phyloP scores from a whole-genome alignment of 305 asterid species.

The Ilex paraguariensis region DNA sequence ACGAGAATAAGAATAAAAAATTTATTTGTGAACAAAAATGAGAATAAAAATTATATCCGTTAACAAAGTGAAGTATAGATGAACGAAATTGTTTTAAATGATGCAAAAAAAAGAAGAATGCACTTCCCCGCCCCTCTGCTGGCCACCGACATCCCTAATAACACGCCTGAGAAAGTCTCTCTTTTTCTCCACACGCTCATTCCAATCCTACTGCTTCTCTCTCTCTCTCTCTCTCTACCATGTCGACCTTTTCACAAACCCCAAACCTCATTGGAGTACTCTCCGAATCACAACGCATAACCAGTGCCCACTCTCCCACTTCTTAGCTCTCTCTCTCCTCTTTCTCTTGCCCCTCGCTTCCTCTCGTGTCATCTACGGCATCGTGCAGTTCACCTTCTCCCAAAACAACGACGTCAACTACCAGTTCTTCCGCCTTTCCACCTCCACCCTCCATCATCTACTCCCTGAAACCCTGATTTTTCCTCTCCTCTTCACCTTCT shows the following conservation, averaged over 20 bases:
- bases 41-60: no score
- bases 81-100: no score
- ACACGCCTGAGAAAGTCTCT: no score
- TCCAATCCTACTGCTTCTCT: conserved; percentile 2
- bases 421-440: conserved; percentile 14
- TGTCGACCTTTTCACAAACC: conserved; percentile 17
- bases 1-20: no score
- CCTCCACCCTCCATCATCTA: conserved; percentile 1
- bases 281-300: conserved; percentile 53
- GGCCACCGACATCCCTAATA: no score
- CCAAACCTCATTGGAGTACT: conserved; percentile 51
- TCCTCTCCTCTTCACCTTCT: conserved; percentile 26
- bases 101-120: no score
- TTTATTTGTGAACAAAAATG: no score
- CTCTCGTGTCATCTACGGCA: conserved; percentile 39
- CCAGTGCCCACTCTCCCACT: conserved; percentile 67
- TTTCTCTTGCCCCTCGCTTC: conserved; percentile 61
- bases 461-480: conserved; percentile 2
- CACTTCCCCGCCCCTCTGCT: no score
- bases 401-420: conserved; percentile 21
- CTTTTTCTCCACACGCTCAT: no score
- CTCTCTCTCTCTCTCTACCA: conserved; percentile 2
- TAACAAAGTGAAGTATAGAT: no score
- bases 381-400: conserved; percentile 20
- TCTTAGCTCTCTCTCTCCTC: conserved; percentile 55